Conservation (phyloP, 1,284 basidiomycete species). For the Psilocybe mexicana region DNA sequence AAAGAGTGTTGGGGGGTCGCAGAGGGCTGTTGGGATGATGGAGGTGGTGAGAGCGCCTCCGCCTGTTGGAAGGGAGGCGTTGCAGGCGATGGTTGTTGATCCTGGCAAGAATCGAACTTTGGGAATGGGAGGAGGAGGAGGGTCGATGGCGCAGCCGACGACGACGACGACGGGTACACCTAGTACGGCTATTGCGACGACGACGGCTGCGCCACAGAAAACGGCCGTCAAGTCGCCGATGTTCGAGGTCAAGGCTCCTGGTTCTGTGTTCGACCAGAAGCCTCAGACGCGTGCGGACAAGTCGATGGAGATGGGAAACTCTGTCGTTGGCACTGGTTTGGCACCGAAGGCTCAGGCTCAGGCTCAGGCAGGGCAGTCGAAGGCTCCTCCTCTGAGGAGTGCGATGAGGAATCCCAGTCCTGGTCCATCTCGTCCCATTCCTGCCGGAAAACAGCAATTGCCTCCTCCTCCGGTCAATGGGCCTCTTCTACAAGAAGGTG, state of each 20-base stretch:
- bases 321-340: not conserved
- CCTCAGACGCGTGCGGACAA: not conserved
- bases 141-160: too few relatives aligned
- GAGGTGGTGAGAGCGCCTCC: constrained; percentile 33
- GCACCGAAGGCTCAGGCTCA: not conserved
- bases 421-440: constrained; percentile 39
- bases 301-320: not conserved
- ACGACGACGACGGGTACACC: too few relatives aligned
- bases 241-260: constrained; percentile 41
- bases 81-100: constrained; percentile 22
- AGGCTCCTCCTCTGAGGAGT: constrained; percentile 58
- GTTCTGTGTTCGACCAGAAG: constrained; percentile 31
- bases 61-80: constrained; percentile 28
- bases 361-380: constrained; percentile 22
- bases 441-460: not conserved
- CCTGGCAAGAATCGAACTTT: not conserved
- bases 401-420: constrained; percentile 58
- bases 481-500: not conserved
- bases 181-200: not conserved
- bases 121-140: too few relatives aligned
- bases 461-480: not conserved
- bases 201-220: not conserved
- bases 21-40: constrained; percentile 13
- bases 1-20: constrained; percentile 18
- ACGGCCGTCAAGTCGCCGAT: constrained; percentile 5